Conservation (phyloP, 1,284 basidiomycete genomes). For the Sphaerobolus stellatus region DNA sequence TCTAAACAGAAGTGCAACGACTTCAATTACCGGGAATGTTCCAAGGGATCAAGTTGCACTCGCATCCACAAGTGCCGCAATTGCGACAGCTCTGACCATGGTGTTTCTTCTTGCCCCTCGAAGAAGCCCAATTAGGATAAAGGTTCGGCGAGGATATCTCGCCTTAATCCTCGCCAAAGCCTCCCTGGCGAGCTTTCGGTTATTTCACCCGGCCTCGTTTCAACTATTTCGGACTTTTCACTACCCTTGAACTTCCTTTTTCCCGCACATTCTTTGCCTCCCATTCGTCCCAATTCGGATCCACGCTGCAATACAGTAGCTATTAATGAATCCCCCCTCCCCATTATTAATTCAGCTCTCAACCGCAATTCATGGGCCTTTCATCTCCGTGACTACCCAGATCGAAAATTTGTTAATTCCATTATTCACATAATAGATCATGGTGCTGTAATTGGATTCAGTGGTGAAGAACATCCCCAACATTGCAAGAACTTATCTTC, state of each 20-base stretch:
- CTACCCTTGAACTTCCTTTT: background rate
- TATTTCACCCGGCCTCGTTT: background rate
- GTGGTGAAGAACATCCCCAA: no score
- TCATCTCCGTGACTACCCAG: no score
- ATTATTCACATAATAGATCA: no score
- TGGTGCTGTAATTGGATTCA: no score
- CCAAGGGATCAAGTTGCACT: background rate
- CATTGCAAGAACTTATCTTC: no score
- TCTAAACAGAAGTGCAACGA: background rate
- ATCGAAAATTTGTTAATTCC: no score
- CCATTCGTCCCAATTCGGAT: no score
- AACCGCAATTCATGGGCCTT: no score
- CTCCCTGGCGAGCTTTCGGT: background rate
- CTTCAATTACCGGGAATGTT: background rate
- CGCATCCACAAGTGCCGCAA: background rate
- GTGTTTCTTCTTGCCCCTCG: background rate
- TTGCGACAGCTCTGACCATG: conserved; percentile 2
- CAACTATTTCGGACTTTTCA: background rate
- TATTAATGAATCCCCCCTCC: no score
- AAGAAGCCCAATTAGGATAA: conserved; percentile 5
- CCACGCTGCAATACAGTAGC: no score
- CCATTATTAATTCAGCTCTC: no score
- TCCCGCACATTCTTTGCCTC: no score
- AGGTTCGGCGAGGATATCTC: background rate
- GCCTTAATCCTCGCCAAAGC: background rate